A percentile compares a stretch with the other conserved stretches of the same genome.
Conservation (phyloP, 768 basidiomycete species). For the Lactifluus hygrophoroides region DNA sequence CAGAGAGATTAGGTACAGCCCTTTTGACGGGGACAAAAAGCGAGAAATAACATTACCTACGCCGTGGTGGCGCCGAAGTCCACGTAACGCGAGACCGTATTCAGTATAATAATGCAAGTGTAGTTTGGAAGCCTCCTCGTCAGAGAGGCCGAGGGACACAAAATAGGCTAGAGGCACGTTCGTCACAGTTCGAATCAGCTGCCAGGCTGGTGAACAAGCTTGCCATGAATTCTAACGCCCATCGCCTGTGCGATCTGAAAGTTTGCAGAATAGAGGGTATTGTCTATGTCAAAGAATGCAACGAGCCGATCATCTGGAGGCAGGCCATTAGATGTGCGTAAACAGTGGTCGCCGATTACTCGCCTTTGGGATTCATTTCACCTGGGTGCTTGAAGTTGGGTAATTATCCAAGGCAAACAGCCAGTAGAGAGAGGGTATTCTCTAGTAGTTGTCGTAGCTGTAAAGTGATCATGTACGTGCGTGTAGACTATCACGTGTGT, state of each 20-base stretch:
- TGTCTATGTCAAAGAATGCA: slow-evolving; percentile 83
- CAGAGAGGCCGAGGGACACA: slow-evolving; percentile 53
- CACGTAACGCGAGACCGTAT: slow-evolving; percentile 78
- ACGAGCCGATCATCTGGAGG: slow-evolving; percentile 46
- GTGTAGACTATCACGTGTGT: not conserved
- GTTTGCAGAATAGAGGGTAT: slow-evolving; percentile 76
- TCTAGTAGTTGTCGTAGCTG: too few species aligned
- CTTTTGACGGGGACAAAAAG: not conserved
- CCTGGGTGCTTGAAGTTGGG: too few species aligned
- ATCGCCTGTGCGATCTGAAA: slow-evolving; percentile 69
- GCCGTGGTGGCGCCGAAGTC: slow-evolving; percentile 65
- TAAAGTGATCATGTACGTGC: too few species aligned
- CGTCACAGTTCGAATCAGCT: not conserved
- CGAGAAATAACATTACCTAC: slow-evolving; percentile 42
- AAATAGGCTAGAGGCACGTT: slow-evolving; percentile 54
- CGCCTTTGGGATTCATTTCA: too few species aligned
- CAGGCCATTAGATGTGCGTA: not conserved
- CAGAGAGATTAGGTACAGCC: too few species aligned
- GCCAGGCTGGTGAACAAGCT: slow-evolving; percentile 8
- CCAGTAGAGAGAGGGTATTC: too few species aligned
- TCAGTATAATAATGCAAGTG: slow-evolving; percentile 68
- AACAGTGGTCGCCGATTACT: not conserved
- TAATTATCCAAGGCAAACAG: too few species aligned
- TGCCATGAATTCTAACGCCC: slow-evolving; percentile 73
- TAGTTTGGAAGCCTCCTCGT: slow-evolving; percentile 59